phyloP scores from a whole-genome alignment of 176 grass and related monocot species.

The Olyra latifolia region DNA sequence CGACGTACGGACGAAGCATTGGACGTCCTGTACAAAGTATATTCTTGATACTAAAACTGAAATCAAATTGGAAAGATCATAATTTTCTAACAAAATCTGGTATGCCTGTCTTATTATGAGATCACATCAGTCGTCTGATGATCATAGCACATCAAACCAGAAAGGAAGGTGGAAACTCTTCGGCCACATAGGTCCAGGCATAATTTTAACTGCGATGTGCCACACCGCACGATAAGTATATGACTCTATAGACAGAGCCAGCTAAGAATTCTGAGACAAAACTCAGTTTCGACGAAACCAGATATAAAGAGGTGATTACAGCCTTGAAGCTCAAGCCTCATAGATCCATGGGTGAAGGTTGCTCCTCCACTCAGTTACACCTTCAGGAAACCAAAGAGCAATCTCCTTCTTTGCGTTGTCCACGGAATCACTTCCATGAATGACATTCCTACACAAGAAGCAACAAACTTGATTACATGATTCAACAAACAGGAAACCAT shows the following conservation, averaged over 20 bases:
- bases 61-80: not conserved
- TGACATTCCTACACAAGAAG: slow-evolving; percentile 42
- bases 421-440: slow-evolving; percentile 74
- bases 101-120: slow-evolving; percentile 1
- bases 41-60: no score
- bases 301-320: not conserved
- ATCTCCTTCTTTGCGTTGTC: slow-evolving; percentile 78
- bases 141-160: slow-evolving; percentile 17
- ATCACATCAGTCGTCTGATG: not conserved
- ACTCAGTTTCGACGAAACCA: slow-evolving; percentile 17
- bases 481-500: not conserved
- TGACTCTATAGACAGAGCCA: slow-evolving; percentile 27
- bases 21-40: no score
- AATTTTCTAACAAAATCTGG: not conserved
- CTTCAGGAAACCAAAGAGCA: slow-evolving; percentile 47
- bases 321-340: slow-evolving; percentile 24
- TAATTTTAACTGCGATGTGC: slow-evolving; percentile 1
- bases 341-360: slow-evolving; percentile 80
- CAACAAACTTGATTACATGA: not conserved
- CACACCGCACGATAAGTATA: slow-evolving; percentile 6
- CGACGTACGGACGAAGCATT: no score
- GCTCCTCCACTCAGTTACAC: slow-evolving; percentile 59
- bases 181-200: slow-evolving; percentile 32
- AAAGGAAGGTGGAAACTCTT: not conserved
- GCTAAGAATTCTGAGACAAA: slow-evolving; percentile 4